Evolutionary conservation across 148 eudicot species (phyloP).

Genomic region (Rhododendron ferrugineum): DNA sequence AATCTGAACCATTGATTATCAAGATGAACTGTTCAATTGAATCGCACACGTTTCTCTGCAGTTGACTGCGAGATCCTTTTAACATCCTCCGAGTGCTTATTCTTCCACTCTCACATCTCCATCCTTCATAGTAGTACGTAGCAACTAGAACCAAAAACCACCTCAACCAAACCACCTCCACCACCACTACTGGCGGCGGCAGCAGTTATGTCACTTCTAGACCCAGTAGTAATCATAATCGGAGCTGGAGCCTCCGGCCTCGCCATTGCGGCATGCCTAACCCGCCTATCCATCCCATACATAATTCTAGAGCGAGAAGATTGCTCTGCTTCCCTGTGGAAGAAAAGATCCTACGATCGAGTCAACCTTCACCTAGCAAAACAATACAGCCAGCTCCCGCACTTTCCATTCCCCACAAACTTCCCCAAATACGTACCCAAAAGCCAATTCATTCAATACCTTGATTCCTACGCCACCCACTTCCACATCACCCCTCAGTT

Average conservation of each 20-base stretch:
- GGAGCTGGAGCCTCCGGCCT: conserved; percentile 84
- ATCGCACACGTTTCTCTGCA: too few relatives aligned
- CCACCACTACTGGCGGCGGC: neutral
- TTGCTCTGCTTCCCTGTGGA: conserved; percentile 67
- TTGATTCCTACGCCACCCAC: conserved; percentile 48
- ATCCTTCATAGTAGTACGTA: neutral
- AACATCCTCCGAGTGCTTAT: too few relatives aligned
- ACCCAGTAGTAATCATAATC: conserved; percentile 38
- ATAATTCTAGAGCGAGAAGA: conserved; percentile 63
- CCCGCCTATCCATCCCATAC: conserved; percentile 45
- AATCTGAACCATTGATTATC: too few relatives aligned
- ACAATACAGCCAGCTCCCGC: conserved; percentile 50
- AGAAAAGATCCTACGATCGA: conserved; percentile 61
- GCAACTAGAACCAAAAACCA: neutral
- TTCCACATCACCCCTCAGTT: conserved; percentile 52
- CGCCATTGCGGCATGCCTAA: conserved; percentile 58
- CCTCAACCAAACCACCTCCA: neutral
- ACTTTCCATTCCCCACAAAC: conserved; percentile 28
- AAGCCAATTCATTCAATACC: conserved; percentile 41
- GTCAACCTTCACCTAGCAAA: conserved; percentile 71
- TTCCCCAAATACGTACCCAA: conserved; percentile 44
- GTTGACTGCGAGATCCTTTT: too few relatives aligned
- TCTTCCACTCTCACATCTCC: too few relatives aligned
- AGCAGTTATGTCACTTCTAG: neutral
- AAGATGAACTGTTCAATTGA: too few relatives aligned